Base-by-base conservation (phyloP, 1,284 basidiomycete species). In the Apiotrichum siamense region DNA sequence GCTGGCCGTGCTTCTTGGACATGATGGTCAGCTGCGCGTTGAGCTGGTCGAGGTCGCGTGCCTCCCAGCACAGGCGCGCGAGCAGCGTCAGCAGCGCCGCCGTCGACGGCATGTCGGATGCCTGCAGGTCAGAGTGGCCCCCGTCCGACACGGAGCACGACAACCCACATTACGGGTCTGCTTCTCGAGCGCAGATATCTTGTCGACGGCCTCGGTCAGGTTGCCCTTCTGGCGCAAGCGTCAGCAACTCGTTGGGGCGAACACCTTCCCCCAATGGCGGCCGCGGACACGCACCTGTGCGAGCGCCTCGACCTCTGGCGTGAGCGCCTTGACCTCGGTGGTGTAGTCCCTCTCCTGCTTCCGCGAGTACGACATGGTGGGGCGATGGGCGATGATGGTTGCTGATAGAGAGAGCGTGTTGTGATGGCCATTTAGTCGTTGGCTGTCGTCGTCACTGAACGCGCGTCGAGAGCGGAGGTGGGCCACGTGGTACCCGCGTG, bases 1-100 rank as follows among this genome's bases (percentile, higher is more conserved):
- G 78, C 70, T 99, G 96, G 0, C 96, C 96, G 74, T 98, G 96
- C 72, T 97, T 98, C 80, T 96, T 97, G 74, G 85, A 86, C 59
- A 97, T 77, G 17, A 83, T 57, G 23, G 78, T 81, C 51, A 96
- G 80, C 57, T 83, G 85, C 7, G 80, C 76, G 69, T 90, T 92
- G 51, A 96, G 78, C 26, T 82, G 77, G 24, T 79, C 73, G 62
- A 84, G 83, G 63, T 92, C 80, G 25, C 53, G 35, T 10, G 60
- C 52, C 56, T 85, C 77, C 70, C 90, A 90, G 57, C 81, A 81
- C 55, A 90, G 78, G 58, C 85, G 80, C 24, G 82, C 76, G 51
- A 87, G 80, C 29, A 85, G 79, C 66, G 84, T 85, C 51, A 87
- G 85, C 18, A 98, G 82, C 44, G 87, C 83, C 29, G 87, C 87